Evolutionary conservation across 345 rosid genomes (phyloP), one percentile per base, ranked within the genome.

Genomic region (Erucastrum elatum): DNA sequence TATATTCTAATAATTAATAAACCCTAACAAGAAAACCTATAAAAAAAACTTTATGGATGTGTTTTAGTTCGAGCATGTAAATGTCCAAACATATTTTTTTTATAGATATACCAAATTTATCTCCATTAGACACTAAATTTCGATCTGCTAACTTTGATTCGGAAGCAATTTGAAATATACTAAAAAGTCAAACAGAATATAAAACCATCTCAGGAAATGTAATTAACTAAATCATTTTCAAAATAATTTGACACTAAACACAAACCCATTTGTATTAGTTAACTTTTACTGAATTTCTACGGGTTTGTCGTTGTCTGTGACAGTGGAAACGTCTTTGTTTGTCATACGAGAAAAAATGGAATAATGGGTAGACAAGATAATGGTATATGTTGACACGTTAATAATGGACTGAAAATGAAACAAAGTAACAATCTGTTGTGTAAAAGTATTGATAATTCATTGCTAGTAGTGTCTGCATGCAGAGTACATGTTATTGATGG

Each of bases 301-400:
- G 59, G 44, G 33, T 67, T 76, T 61, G 74, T 61, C 74, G 15
- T 25, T 44, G 68, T 31, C 74, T 16, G 34, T 71, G 76, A 64
- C 81, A 71, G 49, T 39, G 12, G 75, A 56, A 60, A 64, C 64
- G 76, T 77, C 76, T 64, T 71, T 64, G 76, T 70, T 70, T 34
- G 34, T 64, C 41, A 64, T 29, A 13, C 41, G 35, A 26, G 8
- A n/a, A 10, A 35, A 2, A 33, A 60, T 30, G 27, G 34, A 69
- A 77, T 70, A 4, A 30, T 60, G 49, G 75, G 34, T 61, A 70
- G 33, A 77, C 71, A 70, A 35, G 7, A 64, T 46, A 15, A 64
- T 25, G 30, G 55, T n/a, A n/a, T n/a, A n/a, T 11, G 66, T 53
- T 71, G 66, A n/a, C n/a, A 25, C 65, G 34, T 39, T 71, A 71